Percentiles rank a stretch among this genome's conserved stretches.
Evolutionary conservation across 352 stramenopile species (phyloP).

Genomic region (Globisporangium splendens): DNA sequence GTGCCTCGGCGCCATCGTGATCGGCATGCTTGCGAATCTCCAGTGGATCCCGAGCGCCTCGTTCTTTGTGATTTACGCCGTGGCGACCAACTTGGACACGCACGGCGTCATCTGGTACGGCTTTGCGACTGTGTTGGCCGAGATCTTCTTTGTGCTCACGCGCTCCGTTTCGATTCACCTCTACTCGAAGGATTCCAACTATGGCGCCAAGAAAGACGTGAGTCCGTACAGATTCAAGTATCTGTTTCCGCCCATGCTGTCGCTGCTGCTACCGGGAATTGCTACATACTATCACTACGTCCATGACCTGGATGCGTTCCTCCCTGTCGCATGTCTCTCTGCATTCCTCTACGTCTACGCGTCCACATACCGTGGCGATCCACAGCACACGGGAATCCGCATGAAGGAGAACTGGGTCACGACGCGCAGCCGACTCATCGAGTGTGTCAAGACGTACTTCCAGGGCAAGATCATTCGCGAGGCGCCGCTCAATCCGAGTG

Average conservation of each 20-base stretch:
- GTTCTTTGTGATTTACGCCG: conserved; percentile 49
- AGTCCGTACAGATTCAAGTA: conserved; percentile 59
- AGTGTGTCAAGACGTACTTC: conserved; percentile 66
- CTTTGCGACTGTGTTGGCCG: conserved; percentile 25
- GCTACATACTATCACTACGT: conserved; percentile 53
- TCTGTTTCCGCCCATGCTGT: conserved; percentile 35
- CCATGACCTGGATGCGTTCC: conserved; percentile 34
- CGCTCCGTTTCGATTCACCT: conserved; percentile 52
- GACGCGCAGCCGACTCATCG: conserved; percentile 40
- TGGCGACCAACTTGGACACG: conserved; percentile 37
- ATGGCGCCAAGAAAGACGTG: conserved; percentile 39
- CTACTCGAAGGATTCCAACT: conserved; percentile 56
- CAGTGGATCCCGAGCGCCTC: conserved; percentile 57
- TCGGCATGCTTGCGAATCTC: conserved; percentile 55
- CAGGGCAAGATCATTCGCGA: conserved; percentile 54
- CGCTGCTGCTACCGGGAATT: conserved; percentile 35
- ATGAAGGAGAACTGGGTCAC: conserved; percentile 43
- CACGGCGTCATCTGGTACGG: conserved; percentile 40
- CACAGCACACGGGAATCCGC: conserved; percentile 57
- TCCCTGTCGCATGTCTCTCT: conserved; percentile 40
- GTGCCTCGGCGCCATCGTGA: conserved; percentile 43
- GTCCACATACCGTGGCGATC: conserved; percentile 60
- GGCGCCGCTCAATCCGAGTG: conserved; percentile 43
- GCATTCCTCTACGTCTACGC: conserved; percentile 64
- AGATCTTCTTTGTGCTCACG: conserved; percentile 58